Base-by-base conservation (phyloP, 208 protist genomes). In the Naegleria fowleri region DNA sequence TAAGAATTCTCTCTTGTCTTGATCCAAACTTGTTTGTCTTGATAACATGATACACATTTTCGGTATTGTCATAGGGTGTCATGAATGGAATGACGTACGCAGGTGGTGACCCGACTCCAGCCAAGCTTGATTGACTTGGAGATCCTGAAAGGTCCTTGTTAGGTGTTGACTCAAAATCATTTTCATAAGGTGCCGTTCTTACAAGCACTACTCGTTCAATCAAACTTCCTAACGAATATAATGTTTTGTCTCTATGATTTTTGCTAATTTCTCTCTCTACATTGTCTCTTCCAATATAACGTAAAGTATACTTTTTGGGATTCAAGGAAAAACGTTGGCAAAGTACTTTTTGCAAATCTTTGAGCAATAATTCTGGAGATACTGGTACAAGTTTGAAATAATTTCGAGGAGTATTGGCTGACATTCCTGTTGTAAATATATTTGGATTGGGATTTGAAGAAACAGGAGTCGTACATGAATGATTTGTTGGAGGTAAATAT, bases 1-100 rank as follows among this genome's bases (percentile, higher is more conserved):
- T 36, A 16, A 87, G 33, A 40, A 40, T 52, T 87, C 83, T 41
- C 41, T 87, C 83, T 36, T 87, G 83, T n/a, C 83, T 87, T 13
- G 15, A 19, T 40, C 83, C 83, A 87, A 87, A 87, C 41, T 87
- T 87, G 29, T 87, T 87, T 87, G 83, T 87, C 83, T 87, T 87
- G 39, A 48, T 87, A 29, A 87, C 83, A 51, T 36, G 33, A 48
- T 51, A 87, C 4, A 40, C 83, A 7, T 51, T 40, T n/a, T 87
- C 15, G 5, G 36, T 41, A 25, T 16, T 51, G 11, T 22, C 83
- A 25, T 87, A 22, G 43, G 43, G 43, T 16, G 33, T 51, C 40
- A 40, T 51, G 33, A 87, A 87, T 40, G 83, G 83, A 29, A 87
- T 22, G 33, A 48, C 83, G 22, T 83, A n/a, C 13, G 13, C 29